These are phyloP conservation scores for Globisporangium polare DNA, from an alignment of 352 stramenopile species.

Conservation along the genomic window DNA sequence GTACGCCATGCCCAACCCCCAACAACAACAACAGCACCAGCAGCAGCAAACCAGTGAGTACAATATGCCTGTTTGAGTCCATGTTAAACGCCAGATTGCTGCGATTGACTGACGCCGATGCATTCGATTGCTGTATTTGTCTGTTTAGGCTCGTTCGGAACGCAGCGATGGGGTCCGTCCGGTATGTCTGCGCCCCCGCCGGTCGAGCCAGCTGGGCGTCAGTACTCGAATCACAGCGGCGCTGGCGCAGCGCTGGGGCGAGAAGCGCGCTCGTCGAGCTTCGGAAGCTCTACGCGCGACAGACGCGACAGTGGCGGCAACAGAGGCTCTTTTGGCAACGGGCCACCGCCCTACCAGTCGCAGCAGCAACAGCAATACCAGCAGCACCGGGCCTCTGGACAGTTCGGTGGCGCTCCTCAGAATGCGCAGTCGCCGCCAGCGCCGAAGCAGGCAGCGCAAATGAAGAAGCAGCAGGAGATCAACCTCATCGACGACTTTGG, in stretches of 20 bases:
- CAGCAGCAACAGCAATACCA: conserved; percentile 16
- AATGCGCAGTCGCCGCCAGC: neutral
- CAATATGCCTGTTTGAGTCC: neutral
- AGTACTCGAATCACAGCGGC: conserved; percentile 2
- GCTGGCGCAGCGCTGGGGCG: neutral
- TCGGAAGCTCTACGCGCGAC: conserved; percentile 8
- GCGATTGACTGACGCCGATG: neutral
- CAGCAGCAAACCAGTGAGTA: conserved; percentile 4
- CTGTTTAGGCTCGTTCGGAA: conserved; percentile 47
- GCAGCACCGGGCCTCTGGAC: neutral
- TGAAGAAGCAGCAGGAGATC: conserved; percentile 57
- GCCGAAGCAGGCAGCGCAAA: neutral
- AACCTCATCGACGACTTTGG: conserved; percentile 76
- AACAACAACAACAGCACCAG: conserved; percentile 6
- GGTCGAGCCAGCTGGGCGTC: conserved; percentile 17
- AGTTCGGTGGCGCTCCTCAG: neutral
- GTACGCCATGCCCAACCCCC: conserved; percentile 36
- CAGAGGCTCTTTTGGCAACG: conserved; percentile 20
- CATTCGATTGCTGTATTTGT: neutral
- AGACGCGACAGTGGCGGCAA: conserved; percentile 16
- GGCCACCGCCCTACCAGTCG: conserved; percentile 14
- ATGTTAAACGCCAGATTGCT: neutral
- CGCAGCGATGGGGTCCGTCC: conserved; percentile 60
- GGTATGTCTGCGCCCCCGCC: conserved; percentile 31
- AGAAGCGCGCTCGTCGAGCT: conserved; percentile 16